These are phyloP conservation scores for Mimosa bimucronata DNA, from an alignment of 306 rosid genomes.

Conservation along the genomic window DNA sequence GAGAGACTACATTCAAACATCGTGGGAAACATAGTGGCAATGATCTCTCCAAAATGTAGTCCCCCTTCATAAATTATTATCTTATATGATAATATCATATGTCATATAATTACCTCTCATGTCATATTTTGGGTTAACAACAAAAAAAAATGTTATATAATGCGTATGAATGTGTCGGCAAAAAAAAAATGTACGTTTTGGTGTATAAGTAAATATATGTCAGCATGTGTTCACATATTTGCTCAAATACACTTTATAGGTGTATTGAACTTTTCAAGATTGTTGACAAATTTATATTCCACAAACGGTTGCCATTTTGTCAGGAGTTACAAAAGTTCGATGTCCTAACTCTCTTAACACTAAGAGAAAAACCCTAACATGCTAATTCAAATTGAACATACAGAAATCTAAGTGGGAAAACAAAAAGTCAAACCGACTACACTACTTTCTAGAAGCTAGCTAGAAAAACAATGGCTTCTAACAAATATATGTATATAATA, in stretches of 20 bases:
- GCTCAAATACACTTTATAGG: neutral
- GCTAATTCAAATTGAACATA: slow-evolving; percentile 37
- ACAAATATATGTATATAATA: slow-evolving; percentile 17
- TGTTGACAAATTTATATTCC: slow-evolving; percentile 44
- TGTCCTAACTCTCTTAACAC: neutral
- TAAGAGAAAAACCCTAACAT: neutral
- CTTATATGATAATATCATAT: no score
- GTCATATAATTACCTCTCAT: no score
- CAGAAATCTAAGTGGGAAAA: slow-evolving; percentile 17
- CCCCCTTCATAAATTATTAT: no score
- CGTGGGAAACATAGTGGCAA: no score
- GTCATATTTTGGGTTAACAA: no score
- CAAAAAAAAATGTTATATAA: no score
- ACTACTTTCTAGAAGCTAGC: slow-evolving; percentile 40
- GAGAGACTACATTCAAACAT: no score
- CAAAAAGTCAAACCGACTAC: slow-evolving; percentile 37
- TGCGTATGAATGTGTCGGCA: no score
- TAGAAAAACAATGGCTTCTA: slow-evolving; percentile 44
- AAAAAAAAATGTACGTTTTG: no score
- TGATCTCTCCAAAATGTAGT: no score
- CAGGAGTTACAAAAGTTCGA: slow-evolving; percentile 34
- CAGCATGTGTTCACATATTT: neutral
- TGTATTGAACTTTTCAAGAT: slow-evolving; percentile 25
- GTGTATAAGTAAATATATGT: neutral
- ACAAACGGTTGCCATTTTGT: slow-evolving; percentile 39